A percentile compares a stretch with the other conserved stretches of the same genome.
These are phyloP conservation scores for Nicotiana obtusifolia DNA, from an alignment of 257 asterid genomes.

Conservation along the genomic window DNA sequence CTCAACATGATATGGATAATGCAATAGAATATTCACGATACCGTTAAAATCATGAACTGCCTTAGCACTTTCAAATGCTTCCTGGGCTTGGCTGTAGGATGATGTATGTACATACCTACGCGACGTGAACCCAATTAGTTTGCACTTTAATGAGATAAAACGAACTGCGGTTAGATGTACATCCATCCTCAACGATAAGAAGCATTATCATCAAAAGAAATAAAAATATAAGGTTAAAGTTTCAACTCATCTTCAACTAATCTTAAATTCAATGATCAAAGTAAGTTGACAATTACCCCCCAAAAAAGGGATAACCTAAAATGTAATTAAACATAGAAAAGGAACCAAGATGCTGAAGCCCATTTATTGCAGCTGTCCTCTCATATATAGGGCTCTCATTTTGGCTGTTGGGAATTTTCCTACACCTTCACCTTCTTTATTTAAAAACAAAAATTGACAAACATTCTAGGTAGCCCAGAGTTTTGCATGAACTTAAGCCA, in stretches of 20 bases:
- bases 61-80: slow-evolving; percentile 84
- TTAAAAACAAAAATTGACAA: not conserved
- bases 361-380: not conserved
- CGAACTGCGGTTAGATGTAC: not conserved
- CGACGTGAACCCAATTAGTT: slow-evolving; percentile 11
- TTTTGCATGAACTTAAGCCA: not conserved
- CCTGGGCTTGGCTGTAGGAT: slow-evolving; percentile 77
- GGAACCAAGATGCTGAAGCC: not conserved
- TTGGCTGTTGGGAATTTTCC: not conserved
- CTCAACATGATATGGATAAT: slow-evolving; percentile 88
- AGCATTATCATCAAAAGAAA: not conserved
- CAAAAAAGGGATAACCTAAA: not conserved
- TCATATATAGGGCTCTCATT: not conserved
- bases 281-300: not conserved
- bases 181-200: not conserved
- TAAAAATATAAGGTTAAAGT: not conserved
- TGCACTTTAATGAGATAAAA: not conserved
- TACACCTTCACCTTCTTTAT: not conserved
- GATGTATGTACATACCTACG: slow-evolving; percentile 64
- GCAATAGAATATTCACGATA: slow-evolving; percentile 57
- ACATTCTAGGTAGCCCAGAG: not conserved
- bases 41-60: slow-evolving; percentile 84
- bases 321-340: not conserved
- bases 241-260: not conserved
- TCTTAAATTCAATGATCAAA: not conserved